A percentile compares a stretch with the other conserved stretches of the same genome.
Evolutionary conservation across 805 yeast species (phyloP).

Genomic region (Yamadazyma paraphyllophila): DNA sequence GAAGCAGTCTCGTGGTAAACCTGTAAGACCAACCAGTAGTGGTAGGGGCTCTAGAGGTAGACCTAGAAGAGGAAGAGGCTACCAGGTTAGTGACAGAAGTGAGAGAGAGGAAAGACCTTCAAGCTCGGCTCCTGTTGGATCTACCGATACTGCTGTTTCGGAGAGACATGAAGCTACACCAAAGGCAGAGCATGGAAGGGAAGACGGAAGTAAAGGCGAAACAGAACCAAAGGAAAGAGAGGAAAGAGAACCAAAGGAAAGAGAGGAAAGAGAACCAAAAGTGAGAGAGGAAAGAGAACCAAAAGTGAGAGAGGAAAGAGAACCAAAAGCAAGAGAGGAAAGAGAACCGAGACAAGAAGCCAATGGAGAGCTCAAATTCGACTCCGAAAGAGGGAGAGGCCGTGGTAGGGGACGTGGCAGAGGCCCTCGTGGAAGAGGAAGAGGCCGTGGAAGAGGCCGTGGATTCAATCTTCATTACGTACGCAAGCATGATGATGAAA

Average conservation of each 20-base stretch:
- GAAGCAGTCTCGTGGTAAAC: not conserved
- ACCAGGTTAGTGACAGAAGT: not conserved
- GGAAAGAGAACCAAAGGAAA: too few relatives aligned
- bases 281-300: too few relatives aligned
- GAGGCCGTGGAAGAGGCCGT: slow-evolving; percentile 17
- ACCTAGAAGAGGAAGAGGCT: not conserved
- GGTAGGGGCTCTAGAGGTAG: slow-evolving; percentile 7
- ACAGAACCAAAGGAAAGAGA: too few relatives aligned
- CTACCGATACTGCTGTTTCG: not conserved
- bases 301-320: too few relatives aligned
- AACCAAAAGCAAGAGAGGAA: too few relatives aligned
- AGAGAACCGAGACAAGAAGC: not conserved
- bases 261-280: too few relatives aligned
- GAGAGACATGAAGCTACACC: too few relatives aligned
- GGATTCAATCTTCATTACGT: slow-evolving; percentile 27
- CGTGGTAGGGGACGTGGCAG: slow-evolving; percentile 5
- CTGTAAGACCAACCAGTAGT: slow-evolving; percentile 8
- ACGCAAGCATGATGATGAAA: slow-evolving; percentile 16
- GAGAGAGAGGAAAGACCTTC: not conserved
- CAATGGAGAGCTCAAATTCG: not conserved
- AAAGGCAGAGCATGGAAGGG: too few relatives aligned
- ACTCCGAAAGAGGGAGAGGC: slow-evolving; percentile 9
- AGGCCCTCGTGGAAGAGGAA: slow-evolving; percentile 10
- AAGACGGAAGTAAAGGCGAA: too few relatives aligned
- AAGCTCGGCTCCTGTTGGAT: not conserved